phyloP scores from a whole-genome alignment of 2,329 filamentous ascomycete species.

The Ophiostoma perfectum region DNA sequence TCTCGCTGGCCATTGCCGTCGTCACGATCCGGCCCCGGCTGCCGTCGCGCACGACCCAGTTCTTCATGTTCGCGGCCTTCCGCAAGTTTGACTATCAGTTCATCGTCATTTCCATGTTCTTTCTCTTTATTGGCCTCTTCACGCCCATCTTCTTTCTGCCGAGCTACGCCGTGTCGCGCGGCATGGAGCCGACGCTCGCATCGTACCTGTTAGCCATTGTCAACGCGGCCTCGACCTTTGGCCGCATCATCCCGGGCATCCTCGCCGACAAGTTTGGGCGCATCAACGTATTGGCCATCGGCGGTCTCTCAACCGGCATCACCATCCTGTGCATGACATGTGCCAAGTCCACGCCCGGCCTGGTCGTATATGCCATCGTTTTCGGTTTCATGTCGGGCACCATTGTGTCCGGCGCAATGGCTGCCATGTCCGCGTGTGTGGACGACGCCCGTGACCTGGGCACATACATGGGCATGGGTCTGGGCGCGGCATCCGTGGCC shows the following conservation, averaged over 20 bases:
- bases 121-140: slow-evolving; percentile 40
- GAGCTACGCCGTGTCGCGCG: slow-evolving; percentile 46
- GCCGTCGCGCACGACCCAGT: slow-evolving; percentile 33
- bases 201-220: slow-evolving; percentile 61
- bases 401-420: slow-evolving; percentile 36
- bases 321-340: slow-evolving; percentile 32
- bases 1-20: slow-evolving; percentile 34
- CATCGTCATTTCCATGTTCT: slow-evolving; percentile 22
- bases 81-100: slow-evolving; percentile 30
- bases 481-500: background rate
- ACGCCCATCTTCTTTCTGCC: slow-evolving; percentile 51
- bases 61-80: slow-evolving; percentile 43
- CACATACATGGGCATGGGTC: background rate
- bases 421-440: slow-evolving; percentile 34
- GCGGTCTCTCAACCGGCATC: slow-evolving; percentile 27
- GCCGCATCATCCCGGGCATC: slow-evolving; percentile 48
- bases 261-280: slow-evolving; percentile 48
- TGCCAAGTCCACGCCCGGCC: slow-evolving; percentile 23
- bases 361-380: slow-evolving; percentile 27
- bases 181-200: slow-evolving; percentile 43
- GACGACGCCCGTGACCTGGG: background rate
- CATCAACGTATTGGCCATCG: slow-evolving; percentile 37
- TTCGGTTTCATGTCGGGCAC: slow-evolving; percentile 30
- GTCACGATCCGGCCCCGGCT: slow-evolving; percentile 43
- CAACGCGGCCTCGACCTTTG: slow-evolving; percentile 52